These are phyloP conservation scores for Botryotinia narcissicola DNA, from an alignment of 2,329 filamentous ascomycete genomes.

Conservation along the genomic window DNA sequence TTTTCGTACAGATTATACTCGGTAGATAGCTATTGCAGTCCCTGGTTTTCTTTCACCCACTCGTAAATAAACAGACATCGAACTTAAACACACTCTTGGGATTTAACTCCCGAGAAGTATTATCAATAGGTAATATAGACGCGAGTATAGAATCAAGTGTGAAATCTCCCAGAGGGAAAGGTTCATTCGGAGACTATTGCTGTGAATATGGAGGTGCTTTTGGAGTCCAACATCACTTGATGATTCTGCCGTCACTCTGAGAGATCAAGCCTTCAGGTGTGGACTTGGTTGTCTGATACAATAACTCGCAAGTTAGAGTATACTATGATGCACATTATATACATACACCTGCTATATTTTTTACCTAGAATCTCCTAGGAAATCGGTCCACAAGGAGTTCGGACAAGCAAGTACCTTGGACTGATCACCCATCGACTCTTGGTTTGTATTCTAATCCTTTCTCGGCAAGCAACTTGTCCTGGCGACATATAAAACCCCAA, in stretches of 20 bases:
- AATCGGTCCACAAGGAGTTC: too few relatives aligned
- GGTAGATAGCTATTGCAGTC: neutral
- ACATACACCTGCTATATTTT: fast-evolving
- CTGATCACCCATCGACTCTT: too few relatives aligned
- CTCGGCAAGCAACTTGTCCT: neutral
- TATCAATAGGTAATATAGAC: too few relatives aligned
- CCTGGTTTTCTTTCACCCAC: too few relatives aligned
- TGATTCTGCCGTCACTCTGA: neutral
- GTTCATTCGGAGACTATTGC: neutral
- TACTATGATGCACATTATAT: neutral
- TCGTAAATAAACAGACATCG: neutral
- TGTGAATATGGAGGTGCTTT: neutral
- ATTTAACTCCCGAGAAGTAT: fast-evolving
- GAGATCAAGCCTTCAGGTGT: neutral
- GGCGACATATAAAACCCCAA: fast-evolving
- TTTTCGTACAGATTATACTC: neutral
- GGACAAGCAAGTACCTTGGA: too few relatives aligned
- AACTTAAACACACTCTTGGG: neutral
- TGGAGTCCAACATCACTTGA: neutral
- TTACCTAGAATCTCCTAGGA: neutral
- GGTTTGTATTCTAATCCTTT: neutral
- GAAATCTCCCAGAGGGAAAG: too few relatives aligned
- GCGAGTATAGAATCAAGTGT: too few relatives aligned
- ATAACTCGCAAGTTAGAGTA: neutral
- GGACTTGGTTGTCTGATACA: neutral